Conservation (phyloP, 2,329 filamentous ascomycete species). For the Fusarium kyushuense region DNA sequence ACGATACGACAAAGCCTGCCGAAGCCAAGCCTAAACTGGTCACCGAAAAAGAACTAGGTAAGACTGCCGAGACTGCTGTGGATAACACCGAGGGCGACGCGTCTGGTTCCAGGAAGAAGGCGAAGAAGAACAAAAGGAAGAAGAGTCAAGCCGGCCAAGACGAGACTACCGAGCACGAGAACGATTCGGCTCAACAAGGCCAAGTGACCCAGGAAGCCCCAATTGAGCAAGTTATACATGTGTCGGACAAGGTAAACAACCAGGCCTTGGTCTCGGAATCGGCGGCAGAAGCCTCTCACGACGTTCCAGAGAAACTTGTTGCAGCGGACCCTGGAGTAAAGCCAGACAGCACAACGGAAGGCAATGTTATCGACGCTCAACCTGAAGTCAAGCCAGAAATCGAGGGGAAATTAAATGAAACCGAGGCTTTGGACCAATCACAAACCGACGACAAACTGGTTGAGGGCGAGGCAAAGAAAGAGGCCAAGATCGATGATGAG, state of each 20-base stretch:
- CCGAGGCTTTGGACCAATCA: background rate
- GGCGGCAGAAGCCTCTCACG: background rate
- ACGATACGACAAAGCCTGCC: background rate
- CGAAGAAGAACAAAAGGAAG: slow-evolving; percentile 53
- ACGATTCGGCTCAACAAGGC: slow-evolving; percentile 4
- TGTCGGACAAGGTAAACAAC: background rate
- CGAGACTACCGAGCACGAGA: slow-evolving; percentile 18
- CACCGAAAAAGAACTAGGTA: no score
- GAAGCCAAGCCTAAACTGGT: no score
- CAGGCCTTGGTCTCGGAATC: background rate
- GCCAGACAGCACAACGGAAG: background rate
- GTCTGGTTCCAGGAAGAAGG: slow-evolving; percentile 47
- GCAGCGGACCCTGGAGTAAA: background rate
- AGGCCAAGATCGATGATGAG: background rate
- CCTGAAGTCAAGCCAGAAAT: background rate
- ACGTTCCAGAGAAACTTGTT: background rate
- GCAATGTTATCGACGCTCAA: background rate
- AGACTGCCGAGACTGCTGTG: background rate
- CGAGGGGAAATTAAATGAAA: background rate
- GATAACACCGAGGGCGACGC: slow-evolving; percentile 26
- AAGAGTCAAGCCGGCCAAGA: slow-evolving; percentile 27
- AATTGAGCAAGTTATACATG: slow-evolving; percentile 3
- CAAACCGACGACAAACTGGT: background rate
- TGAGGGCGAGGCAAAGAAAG: background rate
- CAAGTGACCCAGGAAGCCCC: slow-evolving; percentile 8